phyloP scores from a whole-genome alignment of 2,329 filamentous ascomycete genomes.

The Harringtonia lauricola region DNA sequence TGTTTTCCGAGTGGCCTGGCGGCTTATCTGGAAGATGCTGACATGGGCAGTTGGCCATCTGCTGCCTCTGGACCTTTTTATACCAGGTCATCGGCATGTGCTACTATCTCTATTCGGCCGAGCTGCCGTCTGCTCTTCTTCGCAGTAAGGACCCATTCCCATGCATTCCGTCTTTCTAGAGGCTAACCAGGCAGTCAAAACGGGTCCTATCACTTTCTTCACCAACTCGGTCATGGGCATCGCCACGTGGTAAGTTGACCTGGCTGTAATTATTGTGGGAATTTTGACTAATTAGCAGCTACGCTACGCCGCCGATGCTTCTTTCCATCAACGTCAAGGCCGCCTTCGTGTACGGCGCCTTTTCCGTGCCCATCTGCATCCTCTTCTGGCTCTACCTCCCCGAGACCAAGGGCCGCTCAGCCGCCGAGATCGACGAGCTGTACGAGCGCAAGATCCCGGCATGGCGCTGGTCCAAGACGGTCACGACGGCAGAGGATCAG shows the following conservation, averaged over 20 bases:
- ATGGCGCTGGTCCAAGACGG: slow-evolving; percentile 4
- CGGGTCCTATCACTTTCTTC: slow-evolving; percentile 5
- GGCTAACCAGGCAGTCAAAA: neutral
- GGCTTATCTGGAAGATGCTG: neutral
- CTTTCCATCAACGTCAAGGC: slow-evolving; percentile 3
- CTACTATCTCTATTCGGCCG: slow-evolving; percentile 6
- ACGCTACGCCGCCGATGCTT: slow-evolving; percentile 6
- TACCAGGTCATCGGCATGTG: slow-evolving; percentile 3
- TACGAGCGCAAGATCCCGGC: slow-evolving; percentile 8
- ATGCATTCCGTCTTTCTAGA: neutral
- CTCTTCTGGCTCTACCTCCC: slow-evolving; percentile 6
- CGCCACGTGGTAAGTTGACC: slow-evolving; percentile 2
- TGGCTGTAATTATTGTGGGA: neutral
- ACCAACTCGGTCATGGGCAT: slow-evolving; percentile 7
- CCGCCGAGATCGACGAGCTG: slow-evolving; percentile 8
- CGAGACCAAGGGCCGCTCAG: slow-evolving; percentile 6
- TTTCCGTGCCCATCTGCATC: slow-evolving; percentile 4
- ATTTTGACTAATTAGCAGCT: neutral
- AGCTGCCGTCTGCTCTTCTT: slow-evolving; percentile 6
- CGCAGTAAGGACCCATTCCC: neutral
- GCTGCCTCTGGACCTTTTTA: slow-evolving; percentile 6
- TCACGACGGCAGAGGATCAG: slow-evolving; percentile 4
- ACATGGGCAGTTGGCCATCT: slow-evolving; percentile 1
- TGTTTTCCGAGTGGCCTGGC: neutral
- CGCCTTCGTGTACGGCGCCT: slow-evolving; percentile 6